Evolutionary conservation across 768 basidiomycete genomes (phyloP).

Genomic region (Boletus sensibilis): DNA sequence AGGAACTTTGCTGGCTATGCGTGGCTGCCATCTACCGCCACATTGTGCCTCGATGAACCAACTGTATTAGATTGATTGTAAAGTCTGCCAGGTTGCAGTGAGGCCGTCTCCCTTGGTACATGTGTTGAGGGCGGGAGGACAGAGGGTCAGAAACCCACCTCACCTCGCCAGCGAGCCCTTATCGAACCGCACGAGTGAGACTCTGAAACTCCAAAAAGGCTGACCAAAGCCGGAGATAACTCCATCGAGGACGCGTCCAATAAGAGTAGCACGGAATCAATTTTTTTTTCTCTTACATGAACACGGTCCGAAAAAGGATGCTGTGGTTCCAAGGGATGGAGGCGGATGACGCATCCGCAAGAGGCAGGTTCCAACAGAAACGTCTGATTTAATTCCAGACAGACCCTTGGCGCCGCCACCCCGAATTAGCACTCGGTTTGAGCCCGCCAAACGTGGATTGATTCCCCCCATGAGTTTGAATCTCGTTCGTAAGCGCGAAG

Average conservation of each 20-base stretch:
- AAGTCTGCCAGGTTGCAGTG: background rate
- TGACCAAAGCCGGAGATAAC: slow-evolving; percentile 13
- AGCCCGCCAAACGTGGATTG: slow-evolving; percentile 19
- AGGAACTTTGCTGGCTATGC: background rate
- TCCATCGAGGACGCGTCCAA: slow-evolving; percentile 5
- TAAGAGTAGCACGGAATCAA: background rate
- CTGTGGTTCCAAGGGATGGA: slow-evolving; percentile 6
- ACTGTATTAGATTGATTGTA: background rate
- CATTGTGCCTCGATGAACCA: background rate
- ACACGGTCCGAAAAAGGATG: slow-evolving; percentile 15
- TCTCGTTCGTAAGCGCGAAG: background rate
- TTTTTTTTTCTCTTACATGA: background rate
- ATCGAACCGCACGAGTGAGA: background rate
- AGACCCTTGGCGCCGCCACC: background rate
- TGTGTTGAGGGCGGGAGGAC: background rate
- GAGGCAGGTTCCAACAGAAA: slow-evolving; percentile 32
- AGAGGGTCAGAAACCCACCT: background rate
- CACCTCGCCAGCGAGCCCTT: background rate
- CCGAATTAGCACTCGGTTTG: slow-evolving; percentile 22
- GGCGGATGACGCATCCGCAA: slow-evolving; percentile 9
- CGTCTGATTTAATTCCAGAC: slow-evolving; percentile 22
- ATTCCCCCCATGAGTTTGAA: background rate
- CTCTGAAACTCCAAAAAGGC: background rate
- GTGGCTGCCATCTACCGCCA: slow-evolving; percentile 1
- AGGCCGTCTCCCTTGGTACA: background rate